Evolutionary conservation across 306 rosid species (phyloP).

Genomic region (Glycyrrhiza uralensis): DNA sequence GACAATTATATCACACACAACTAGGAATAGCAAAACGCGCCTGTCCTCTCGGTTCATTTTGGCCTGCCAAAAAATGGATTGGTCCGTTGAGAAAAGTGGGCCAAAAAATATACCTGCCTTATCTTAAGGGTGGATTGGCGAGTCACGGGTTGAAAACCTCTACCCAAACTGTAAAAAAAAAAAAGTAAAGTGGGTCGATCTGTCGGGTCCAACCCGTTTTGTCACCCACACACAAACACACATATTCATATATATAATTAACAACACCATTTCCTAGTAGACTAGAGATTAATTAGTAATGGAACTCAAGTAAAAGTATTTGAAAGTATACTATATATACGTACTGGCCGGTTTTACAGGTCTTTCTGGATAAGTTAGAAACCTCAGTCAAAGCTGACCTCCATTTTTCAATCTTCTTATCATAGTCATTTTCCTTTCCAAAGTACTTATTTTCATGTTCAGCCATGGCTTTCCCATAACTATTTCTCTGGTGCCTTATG

Average conservation of each 20-base stretch:
- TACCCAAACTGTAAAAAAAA: too few species aligned
- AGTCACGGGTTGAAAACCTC: too few species aligned
- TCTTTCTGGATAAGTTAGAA: background rate
- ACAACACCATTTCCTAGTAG: background rate
- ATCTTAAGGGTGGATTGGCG: too few species aligned
- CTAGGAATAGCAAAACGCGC: too few species aligned
- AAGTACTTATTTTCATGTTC: background rate
- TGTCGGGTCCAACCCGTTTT: too few species aligned
- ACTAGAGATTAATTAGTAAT: background rate
- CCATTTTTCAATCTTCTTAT: slow-evolving; percentile 3
- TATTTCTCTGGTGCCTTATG: background rate
- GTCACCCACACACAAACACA: too few species aligned
- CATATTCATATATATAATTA: too few species aligned
- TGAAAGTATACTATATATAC: background rate
- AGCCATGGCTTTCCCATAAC: background rate
- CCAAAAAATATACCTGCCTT: too few species aligned
- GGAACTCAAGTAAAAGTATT: background rate
- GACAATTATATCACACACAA: background rate
- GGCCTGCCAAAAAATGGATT: too few species aligned
- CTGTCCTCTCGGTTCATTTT: too few species aligned
- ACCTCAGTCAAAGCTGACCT: background rate
- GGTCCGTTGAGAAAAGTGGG: too few species aligned
- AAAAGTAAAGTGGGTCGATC: too few species aligned
- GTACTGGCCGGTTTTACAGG: slow-evolving; percentile 4
- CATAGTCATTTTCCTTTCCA: background rate